These are phyloP conservation scores for Citrus sp. DNA, from an alignment of 345 rosid species.

Conservation along the genomic window DNA sequence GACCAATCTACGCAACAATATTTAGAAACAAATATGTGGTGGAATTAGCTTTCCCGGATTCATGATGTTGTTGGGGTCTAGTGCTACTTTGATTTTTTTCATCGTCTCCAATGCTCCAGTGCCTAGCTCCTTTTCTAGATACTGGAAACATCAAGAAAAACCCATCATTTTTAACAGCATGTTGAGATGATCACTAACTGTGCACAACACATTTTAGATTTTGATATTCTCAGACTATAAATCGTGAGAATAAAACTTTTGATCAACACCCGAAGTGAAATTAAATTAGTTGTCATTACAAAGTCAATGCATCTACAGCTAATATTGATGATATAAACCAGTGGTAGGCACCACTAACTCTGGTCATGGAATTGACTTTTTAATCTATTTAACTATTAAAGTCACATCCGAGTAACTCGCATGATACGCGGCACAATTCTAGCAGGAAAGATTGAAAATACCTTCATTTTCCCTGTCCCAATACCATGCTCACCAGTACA, in stretches of 20 bases:
- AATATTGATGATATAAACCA: not conserved
- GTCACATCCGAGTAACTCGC: not conserved
- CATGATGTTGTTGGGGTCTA: conserved; percentile 91
- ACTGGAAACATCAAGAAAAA: conserved; percentile 36
- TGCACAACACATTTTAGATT: not conserved
- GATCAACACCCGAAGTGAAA: not conserved
- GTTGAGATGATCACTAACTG: not conserved
- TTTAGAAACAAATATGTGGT: conserved; percentile 74
- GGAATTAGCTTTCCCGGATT: conserved; percentile 97
- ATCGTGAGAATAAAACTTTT: not conserved
- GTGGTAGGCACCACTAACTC: not conserved
- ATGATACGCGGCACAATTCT: not conserved
- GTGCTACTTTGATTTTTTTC: conserved; percentile 71
- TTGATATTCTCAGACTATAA: not conserved
- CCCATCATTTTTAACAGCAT: not conserved
- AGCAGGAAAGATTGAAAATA: conserved; percentile 15
- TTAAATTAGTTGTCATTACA: not conserved
- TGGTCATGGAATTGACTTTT: not conserved
- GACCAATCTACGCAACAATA: not conserved
- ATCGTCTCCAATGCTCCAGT: conserved; percentile 74
- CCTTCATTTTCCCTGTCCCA: conserved; percentile 96
- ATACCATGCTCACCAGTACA: conserved; percentile 97
- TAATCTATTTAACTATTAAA: too few species aligned
- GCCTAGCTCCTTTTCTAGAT: conserved; percentile 87
- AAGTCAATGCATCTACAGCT: not conserved